Conservation (phyloP, 2,329 filamentous ascomycete genomes). For the Hypomyces rosellus region DNA sequence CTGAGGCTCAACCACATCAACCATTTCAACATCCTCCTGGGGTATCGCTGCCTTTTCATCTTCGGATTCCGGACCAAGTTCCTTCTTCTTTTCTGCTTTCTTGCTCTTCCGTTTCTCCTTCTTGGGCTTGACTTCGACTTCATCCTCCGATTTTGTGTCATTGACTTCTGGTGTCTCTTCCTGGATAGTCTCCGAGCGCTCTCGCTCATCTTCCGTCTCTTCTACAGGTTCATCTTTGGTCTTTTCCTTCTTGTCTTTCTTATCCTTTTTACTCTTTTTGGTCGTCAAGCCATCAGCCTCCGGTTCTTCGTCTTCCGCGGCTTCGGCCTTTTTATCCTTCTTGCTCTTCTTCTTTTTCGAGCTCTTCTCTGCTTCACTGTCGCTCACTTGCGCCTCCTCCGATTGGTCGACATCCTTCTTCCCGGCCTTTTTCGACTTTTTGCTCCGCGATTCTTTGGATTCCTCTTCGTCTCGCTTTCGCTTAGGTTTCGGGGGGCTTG, state of each 20-base stretch:
- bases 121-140: slow-evolving; percentile 3
- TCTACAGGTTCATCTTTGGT: slow-evolving; percentile 14
- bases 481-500: slow-evolving; percentile 23
- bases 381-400: slow-evolving; percentile 8
- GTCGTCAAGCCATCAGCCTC: slow-evolving; percentile 9
- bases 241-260: slow-evolving; percentile 22
- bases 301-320: slow-evolving; percentile 14
- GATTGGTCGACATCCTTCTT: slow-evolving; percentile 5
- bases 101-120: slow-evolving; percentile 6
- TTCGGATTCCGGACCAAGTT: neutral
- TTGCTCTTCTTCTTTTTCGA: slow-evolving; percentile 15
- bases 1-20: neutral
- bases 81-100: neutral
- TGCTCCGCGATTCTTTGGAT: slow-evolving; percentile 24
- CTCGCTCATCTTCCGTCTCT: slow-evolving; percentile 14
- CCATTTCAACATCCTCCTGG: slow-evolving; percentile 8
- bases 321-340: neutral
- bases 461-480: slow-evolving; percentile 31
- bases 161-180: slow-evolving; percentile 13
- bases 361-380: slow-evolving; percentile 12
- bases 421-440: slow-evolving; percentile 26
- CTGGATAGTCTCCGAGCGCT: neutral
- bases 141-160: neutral
- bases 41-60: neutral
- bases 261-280: slow-evolving; percentile 30